Evolutionary conservation across 305 asterid genomes (phyloP).

Genomic region (Rubia peregrina): DNA sequence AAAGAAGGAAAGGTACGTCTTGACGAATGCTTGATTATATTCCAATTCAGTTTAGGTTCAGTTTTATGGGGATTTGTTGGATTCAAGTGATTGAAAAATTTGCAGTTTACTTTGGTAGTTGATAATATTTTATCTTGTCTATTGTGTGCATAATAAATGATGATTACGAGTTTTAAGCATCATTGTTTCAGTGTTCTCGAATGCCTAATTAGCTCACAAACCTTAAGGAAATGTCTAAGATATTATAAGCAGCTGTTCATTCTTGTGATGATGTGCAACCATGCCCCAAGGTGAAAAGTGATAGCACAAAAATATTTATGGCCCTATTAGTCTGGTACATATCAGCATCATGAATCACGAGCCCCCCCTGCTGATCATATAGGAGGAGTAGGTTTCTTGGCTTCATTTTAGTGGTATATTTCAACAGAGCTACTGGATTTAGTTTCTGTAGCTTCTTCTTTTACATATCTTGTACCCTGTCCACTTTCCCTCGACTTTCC

Average conservation of each 20-base stretch:
- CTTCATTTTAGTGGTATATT: not conserved
- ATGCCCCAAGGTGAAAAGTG: not conserved
- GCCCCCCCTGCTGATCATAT: not conserved
- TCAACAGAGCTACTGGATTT: not conserved
- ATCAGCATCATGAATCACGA: not conserved
- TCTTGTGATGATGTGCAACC: not conserved
- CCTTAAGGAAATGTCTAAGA: not conserved
- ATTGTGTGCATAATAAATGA: not conserved
- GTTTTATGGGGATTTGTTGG: not conserved
- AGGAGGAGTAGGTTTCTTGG: not conserved
- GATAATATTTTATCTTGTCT: not conserved
- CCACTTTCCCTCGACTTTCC: not conserved
- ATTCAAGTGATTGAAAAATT: not conserved
- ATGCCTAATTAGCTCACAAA: not conserved
- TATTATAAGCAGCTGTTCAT: not conserved
- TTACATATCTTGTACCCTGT: not conserved
- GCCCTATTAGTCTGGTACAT: not conserved
- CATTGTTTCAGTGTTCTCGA: not conserved
- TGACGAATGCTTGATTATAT: not conserved
- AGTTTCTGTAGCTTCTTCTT: not conserved
- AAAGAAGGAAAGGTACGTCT: slow-evolving; percentile 50
- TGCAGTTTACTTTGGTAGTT: not conserved
- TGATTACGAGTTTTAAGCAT: not conserved
- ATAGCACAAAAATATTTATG: not conserved
- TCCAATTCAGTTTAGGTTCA: not conserved